A percentile compares a stretch with the other conserved stretches of the same genome.
These are phyloP conservation scores for Sclerotinia nivalis DNA, from an alignment of 2,329 filamentous ascomycete genomes.

Conservation along the genomic window DNA sequence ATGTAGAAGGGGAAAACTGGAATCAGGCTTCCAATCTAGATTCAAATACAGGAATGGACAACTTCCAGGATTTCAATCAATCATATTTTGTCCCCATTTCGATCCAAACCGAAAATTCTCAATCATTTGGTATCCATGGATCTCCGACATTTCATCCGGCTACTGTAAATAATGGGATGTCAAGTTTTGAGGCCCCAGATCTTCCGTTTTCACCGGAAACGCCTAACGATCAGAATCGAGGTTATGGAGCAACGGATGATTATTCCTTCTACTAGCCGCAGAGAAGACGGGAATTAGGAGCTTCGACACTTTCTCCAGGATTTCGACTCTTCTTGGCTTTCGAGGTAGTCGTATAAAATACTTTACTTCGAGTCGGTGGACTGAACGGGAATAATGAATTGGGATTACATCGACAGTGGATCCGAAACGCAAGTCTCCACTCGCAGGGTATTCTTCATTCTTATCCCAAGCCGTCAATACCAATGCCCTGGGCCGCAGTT, in stretches of 20 bases:
- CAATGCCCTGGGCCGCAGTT: not conserved
- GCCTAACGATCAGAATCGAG: not conserved
- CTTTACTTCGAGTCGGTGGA: not conserved
- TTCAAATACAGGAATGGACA: not conserved
- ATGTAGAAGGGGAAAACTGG: not conserved
- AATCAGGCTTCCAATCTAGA: not conserved
- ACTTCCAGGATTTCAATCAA: not conserved
- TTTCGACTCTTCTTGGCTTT: not conserved
- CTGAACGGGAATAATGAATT: not conserved
- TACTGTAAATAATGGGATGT: not conserved
- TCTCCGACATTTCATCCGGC: not conserved
- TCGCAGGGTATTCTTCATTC: fast-evolving
- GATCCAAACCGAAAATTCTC: not conserved
- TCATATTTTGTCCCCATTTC: not conserved
- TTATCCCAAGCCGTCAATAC: not conserved
- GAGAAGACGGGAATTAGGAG: no score
- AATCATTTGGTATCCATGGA: not conserved
- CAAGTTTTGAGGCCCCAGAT: not conserved
- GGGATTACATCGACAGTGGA: no score
- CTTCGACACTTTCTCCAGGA: fast-evolving
- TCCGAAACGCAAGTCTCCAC: not conserved
- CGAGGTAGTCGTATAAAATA: not conserved
- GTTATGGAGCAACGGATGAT: not conserved
- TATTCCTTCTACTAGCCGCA: not conserved
- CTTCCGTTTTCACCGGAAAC: not conserved